Evolutionary conservation across 1,139 yeast genomes (phyloP).

Genomic region (Taphrina confusa): DNA sequence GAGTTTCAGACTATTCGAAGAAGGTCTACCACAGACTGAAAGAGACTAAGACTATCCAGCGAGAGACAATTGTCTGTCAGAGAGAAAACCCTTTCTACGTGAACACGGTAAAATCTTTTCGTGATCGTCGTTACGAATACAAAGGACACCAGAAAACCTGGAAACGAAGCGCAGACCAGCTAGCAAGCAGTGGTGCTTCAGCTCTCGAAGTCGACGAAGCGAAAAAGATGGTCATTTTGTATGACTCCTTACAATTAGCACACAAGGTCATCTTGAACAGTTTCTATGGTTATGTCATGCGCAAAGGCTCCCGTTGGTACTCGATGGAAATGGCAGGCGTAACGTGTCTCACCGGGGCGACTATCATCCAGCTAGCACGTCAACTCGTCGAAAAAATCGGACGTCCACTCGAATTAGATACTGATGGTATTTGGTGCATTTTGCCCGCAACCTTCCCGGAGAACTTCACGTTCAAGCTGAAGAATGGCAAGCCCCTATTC

Average conservation of each 20-base stretch:
- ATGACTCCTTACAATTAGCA: constrained; percentile 93
- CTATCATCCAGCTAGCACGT: constrained; percentile 96
- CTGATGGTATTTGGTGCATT: constrained; percentile 99
- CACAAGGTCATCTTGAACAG: constrained; percentile 96
- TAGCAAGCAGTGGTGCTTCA: constrained; percentile 58
- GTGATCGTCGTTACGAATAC: constrained; percentile 95
- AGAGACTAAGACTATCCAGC: constrained; percentile 76
- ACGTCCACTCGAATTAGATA: constrained; percentile 91
- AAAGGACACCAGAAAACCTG: constrained; percentile 92
- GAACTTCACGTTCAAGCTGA: constrained; percentile 67
- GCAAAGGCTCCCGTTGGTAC: constrained; percentile 98
- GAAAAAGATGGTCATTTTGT: constrained; percentile 85
- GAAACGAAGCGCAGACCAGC: constrained; percentile 74
- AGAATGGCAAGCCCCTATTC: constrained; percentile 73
- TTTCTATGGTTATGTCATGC: constrained; percentile 97
- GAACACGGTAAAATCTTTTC: constrained; percentile 86
- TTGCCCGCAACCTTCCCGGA: constrained; percentile 92
- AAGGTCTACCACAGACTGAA: constrained; percentile 82
- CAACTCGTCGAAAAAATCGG: constrained; percentile 91
- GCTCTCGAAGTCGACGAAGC: constrained; percentile 71
- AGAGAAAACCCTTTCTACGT: constrained; percentile 97
- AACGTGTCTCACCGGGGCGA: constrained; percentile 96
- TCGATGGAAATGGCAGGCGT: constrained; percentile 99
- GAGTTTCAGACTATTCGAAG: constrained; percentile 80
- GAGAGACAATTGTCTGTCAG: constrained; percentile 95